Evolutionary conservation across 306 rosid species (phyloP).

Genomic region (Acmispon strigosus): DNA sequence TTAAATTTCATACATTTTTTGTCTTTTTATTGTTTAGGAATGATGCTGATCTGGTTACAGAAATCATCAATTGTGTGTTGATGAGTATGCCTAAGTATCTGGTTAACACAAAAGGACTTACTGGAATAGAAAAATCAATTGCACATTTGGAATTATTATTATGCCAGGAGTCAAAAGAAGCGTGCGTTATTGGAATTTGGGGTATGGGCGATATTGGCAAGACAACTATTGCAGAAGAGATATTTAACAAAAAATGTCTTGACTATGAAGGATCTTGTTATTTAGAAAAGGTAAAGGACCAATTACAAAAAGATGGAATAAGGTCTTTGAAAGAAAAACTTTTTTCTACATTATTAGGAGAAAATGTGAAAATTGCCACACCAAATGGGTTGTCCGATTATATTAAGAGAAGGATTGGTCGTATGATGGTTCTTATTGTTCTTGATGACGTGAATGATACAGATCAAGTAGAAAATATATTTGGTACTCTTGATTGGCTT

Average conservation of each 20-base stretch:
- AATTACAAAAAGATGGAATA: neutral
- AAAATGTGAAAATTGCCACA: neutral
- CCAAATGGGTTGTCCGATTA: neutral
- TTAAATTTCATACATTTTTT: no score
- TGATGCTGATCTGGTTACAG: no score
- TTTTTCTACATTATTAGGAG: neutral
- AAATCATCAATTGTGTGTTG: no score
- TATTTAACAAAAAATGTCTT: neutral
- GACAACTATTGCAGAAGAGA: neutral
- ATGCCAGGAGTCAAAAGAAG: no score
- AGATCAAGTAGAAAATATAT: neutral
- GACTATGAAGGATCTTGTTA: neutral
- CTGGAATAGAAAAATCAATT: no score
- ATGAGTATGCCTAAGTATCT: no score
- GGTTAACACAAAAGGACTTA: no score
- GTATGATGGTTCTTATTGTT: neutral
- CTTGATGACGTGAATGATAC: conserved; percentile 5
- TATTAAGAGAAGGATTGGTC: neutral
- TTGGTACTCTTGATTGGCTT: neutral
- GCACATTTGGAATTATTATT: no score
- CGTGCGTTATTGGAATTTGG: neutral
- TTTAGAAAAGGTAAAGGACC: neutral
- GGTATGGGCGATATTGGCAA: neutral
- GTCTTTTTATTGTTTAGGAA: no score
- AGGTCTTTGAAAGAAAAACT: neutral